Percentiles rank a stretch among this genome's conserved stretches.
Evolutionary conservation across 2,329 filamentous ascomycete species (phyloP).

Genomic region (Colletotrichum scovillei): DNA sequence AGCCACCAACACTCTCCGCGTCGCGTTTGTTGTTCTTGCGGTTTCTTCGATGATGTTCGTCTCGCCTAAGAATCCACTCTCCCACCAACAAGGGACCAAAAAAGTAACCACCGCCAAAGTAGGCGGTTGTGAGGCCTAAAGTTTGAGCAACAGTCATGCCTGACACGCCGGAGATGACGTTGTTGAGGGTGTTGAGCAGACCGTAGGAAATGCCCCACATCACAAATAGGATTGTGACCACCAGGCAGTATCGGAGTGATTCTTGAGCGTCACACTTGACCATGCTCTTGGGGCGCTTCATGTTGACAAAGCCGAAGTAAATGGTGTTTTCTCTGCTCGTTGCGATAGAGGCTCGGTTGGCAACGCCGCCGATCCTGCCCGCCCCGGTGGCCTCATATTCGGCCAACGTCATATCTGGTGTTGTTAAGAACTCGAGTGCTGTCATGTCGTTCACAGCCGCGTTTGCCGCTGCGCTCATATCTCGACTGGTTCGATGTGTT

Average conservation of each 20-base stretch:
- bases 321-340: constrained; percentile 57
- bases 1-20: constrained; percentile 69
- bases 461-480: constrained; percentile 9
- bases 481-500: constrained; percentile 17
- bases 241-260: constrained; percentile 76
- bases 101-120: constrained; percentile 78
- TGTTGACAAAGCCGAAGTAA: constrained; percentile 84
- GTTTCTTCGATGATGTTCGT: constrained; percentile 65
- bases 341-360: constrained; percentile 48
- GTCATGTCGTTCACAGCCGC: constrained; percentile 41
- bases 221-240: constrained; percentile 86
- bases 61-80: constrained; percentile 76
- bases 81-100: constrained; percentile 77
- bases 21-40: constrained; percentile 47
- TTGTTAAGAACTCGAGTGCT: constrained; percentile 60
- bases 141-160: constrained; percentile 71
- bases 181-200: constrained; percentile 84
- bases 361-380: constrained; percentile 40
- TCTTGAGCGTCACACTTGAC: constrained; percentile 72
- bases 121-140: constrained; percentile 75
- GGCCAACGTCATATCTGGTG: constrained; percentile 43
- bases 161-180: constrained; percentile 72
- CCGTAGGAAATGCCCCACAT: constrained; percentile 94
- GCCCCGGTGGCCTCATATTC: constrained; percentile 32
- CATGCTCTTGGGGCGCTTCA: constrained; percentile 76